Base-by-base conservation (phyloP, 2,329 filamentous ascomycete genomes). In the Hirsutella minnesotensis region DNA sequence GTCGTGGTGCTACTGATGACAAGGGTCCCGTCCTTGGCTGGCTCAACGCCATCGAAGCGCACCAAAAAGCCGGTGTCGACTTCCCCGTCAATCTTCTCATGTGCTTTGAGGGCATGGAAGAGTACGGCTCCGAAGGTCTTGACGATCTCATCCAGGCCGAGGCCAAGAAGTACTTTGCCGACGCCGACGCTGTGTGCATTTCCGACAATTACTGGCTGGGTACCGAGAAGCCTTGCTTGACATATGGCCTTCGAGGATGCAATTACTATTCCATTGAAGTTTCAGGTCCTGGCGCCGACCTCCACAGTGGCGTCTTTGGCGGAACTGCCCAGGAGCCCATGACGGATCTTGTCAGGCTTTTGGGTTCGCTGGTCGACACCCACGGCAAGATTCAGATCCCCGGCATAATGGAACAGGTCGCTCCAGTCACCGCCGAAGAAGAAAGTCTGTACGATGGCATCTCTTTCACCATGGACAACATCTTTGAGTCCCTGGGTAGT, bases 81-180 rank as follows among this genome's bases (percentile, higher is more conserved):
- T 87, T 98, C 61, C 92, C 92, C 9, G 92, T 98, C 58, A 98
- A 98, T 69, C 74, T 98, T 51, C 78, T 98, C 50, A 96, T 95
- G 86, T 98, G 92, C 73, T 96, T 98, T 55, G 92, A 98, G 73
- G 92, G 92, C 39, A 98, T 98, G 92, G 92, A 98, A 69, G 92
- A 98, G 70, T 95, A 94, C 62, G 92, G 92, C 40, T 95, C 89
- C 0, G 90, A 96, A 62, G 92, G 92, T 31, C 75, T 98, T 43
- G 92, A 98, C 58, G 90, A 95, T 54, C 84, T 96, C 52, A 95
- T 98, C 66, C 75, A 84, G 52, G 81, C 77, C 38, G 92, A 98
- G 68, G 88, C 84, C 51, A 87, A 94, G 69, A 84, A 86, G 56
- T 96, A 82, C 73, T 98, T 98, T 70, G 87, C 87, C 57, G 90